A percentile compares a stretch with the other conserved stretches of the same genome.
Conservation (phyloP, 768 basidiomycete genomes). For the Leccinellum luteum region DNA sequence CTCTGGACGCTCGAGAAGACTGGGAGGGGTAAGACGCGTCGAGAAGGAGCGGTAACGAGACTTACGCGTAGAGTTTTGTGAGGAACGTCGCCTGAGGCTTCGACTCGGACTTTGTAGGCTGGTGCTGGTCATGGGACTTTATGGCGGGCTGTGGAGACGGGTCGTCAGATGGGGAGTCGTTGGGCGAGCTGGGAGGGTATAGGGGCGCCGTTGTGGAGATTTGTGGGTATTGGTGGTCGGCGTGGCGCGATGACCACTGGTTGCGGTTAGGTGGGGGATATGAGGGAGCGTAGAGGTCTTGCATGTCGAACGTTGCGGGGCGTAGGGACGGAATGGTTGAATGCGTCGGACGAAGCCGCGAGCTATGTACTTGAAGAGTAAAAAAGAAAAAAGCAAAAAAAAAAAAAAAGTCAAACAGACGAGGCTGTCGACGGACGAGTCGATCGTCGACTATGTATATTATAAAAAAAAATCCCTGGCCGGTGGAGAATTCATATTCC, state of each 20-base stretch:
- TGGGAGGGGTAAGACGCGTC: constrained; percentile 32
- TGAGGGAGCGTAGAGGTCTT: constrained; percentile 46
- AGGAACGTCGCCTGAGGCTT: constrained; percentile 95
- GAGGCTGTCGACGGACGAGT: constrained; percentile 27
- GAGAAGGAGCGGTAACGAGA: constrained; percentile 25
- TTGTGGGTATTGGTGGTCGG: constrained; percentile 35
- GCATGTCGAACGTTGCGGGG: constrained; percentile 43
- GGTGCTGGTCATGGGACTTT: constrained; percentile 43
- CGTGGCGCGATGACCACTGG: constrained; percentile 30
- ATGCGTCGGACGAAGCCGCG: constrained; percentile 28
- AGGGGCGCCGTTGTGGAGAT: constrained; percentile 32
- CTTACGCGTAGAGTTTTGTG: constrained; percentile 94
- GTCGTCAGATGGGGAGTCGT: constrained; percentile 47
- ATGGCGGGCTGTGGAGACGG: constrained; percentile 37
- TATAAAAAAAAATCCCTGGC: constrained; percentile 30
- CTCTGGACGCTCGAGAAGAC: constrained; percentile 85
- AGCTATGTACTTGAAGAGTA: constrained; percentile 34
- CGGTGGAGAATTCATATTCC: constrained; percentile 41
- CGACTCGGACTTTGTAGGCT: constrained; percentile 62
- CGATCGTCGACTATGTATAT: constrained; percentile 38
- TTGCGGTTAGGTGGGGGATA: constrained; percentile 42
- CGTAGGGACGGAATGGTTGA: constrained; percentile 39
- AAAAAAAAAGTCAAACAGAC: constrained; percentile 28
- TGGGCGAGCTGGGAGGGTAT: constrained; percentile 35
- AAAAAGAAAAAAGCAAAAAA: constrained; percentile 27